Percentiles rank a stretch among this genome's conserved stretches.
Conservation (phyloP, 352 stramenopile genomes). For the Phytophthora constricta region DNA sequence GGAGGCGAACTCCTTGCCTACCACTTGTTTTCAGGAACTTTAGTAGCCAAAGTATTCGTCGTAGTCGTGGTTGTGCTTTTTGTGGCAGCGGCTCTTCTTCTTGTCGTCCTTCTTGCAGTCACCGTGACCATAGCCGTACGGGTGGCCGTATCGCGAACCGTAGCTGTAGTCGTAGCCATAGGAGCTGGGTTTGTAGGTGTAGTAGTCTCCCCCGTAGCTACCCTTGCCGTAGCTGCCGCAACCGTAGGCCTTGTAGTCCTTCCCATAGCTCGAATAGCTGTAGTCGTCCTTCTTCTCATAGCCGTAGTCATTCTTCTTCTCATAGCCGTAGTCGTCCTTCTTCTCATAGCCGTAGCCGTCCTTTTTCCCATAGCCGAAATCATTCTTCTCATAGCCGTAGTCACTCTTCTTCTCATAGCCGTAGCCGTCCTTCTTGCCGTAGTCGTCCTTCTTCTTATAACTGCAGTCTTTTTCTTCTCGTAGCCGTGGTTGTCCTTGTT, state of each 20-base stretch:
- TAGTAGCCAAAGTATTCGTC: not conserved
- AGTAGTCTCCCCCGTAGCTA: not conserved
- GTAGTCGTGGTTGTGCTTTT: not conserved
- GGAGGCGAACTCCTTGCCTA: not conserved
- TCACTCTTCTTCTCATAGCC: too few species aligned
- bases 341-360: too few species aligned
- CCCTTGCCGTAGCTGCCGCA: not conserved
- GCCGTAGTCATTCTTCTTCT: not conserved
- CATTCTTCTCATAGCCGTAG: not conserved
- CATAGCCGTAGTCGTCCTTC: not conserved
- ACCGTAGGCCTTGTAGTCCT: not conserved
- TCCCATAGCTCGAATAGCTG: not conserved
- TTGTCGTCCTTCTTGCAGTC: not conserved
- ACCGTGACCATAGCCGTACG: not conserved
- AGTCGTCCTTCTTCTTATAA: not conserved
- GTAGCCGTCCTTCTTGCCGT: too few species aligned
- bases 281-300: not conserved
- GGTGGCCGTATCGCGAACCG: not conserved
- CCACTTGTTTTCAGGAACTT: not conserved
- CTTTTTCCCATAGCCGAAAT: too few species aligned
- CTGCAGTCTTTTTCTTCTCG: not conserved
- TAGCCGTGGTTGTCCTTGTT: not conserved
- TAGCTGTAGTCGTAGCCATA: not conserved
- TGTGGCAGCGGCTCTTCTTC: not conserved
- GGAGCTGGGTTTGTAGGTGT: not conserved